These are phyloP conservation scores for Dryadomyces sulphureus DNA, from an alignment of 2,329 filamentous ascomycete genomes.

Conservation along the genomic window DNA sequence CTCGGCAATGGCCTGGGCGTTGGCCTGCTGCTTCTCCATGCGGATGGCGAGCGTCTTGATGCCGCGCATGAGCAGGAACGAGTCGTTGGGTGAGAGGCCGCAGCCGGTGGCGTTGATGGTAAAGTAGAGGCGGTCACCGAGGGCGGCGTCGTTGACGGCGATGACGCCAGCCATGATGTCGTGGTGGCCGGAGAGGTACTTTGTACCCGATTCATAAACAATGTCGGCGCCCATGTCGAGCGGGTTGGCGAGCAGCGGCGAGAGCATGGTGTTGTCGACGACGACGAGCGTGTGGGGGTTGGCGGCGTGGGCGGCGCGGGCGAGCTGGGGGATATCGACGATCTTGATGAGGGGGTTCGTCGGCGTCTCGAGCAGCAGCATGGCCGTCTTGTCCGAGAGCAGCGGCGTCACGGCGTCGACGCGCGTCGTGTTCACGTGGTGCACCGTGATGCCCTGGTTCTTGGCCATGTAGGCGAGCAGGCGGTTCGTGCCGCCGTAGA, in stretches of 20 bases:
- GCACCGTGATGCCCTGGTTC: slow-evolving; percentile 82
- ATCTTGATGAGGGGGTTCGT: slow-evolving; percentile 98
- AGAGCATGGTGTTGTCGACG: slow-evolving; percentile 98
- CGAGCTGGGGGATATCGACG: slow-evolving; percentile 75
- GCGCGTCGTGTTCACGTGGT: slow-evolving; percentile 88
- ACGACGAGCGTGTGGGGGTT: slow-evolving; percentile 72
- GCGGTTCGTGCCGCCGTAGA: slow-evolving; percentile 91
- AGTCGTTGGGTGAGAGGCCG: slow-evolving; percentile 87
- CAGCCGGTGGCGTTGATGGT: slow-evolving; percentile 95
- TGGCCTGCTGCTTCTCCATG: slow-evolving; percentile 96
- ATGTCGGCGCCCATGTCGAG: slow-evolving; percentile 90
- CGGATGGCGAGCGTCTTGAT: slow-evolving; percentile 94
- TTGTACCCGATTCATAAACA: slow-evolving; percentile 94
- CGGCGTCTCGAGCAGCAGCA: slow-evolving; percentile 91
- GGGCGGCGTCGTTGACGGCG: slow-evolving; percentile 65
- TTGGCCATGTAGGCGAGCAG: slow-evolving; percentile 82
- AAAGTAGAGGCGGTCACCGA: slow-evolving; percentile 88
- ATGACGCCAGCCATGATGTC: slow-evolving; percentile 98
- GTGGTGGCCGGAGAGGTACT: slow-evolving; percentile 95
- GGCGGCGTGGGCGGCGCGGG: slow-evolving; percentile 57
- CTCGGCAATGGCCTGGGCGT: slow-evolving; percentile 78
- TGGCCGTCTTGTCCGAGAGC: slow-evolving; percentile 68
- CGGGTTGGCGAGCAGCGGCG: slow-evolving; percentile 83
- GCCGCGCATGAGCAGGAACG: slow-evolving; percentile 86
- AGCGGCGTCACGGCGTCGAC: slow-evolving; percentile 54